phyloP scores from a whole-genome alignment of 1,284 basidiomycete genomes.

The Ustilago trichophora region DNA sequence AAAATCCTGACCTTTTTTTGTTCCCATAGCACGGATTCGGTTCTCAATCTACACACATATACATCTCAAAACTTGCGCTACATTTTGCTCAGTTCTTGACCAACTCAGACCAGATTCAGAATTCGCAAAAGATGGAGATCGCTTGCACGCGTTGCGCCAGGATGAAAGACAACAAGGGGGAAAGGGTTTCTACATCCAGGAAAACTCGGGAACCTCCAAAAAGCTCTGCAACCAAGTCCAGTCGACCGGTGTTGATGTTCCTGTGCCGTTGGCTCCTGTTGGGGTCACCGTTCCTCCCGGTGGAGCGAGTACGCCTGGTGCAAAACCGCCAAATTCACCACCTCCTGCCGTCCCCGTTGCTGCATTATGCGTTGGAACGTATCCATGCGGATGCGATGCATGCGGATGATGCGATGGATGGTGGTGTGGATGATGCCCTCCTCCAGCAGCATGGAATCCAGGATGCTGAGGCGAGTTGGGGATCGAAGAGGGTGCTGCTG shows the following conservation, averaged over 20 bases:
- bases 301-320: neutral
- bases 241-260: slow-evolving; percentile 38
- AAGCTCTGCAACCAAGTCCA: slow-evolving; percentile 52
- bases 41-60: neutral
- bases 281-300: slow-evolving; percentile 14
- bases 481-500: slow-evolving; percentile 5
- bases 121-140: no score
- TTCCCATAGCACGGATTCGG: neutral
- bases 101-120: no score
- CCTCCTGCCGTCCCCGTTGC: neutral
- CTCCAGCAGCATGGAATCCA: slow-evolving; percentile 4
- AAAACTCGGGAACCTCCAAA: slow-evolving; percentile 45
- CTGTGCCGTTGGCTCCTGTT: slow-evolving; percentile 4
- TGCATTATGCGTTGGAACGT: no score
- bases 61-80: no score
- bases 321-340: slow-evolving; percentile 10
- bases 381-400: no score
- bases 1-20: neutral
- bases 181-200: slow-evolving; percentile 43
- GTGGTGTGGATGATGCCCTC: slow-evolving; percentile 1
- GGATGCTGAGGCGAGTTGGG: slow-evolving; percentile 17
- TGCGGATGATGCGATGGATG: neutral
- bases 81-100: no score
- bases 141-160: no score
- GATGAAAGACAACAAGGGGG: no score